Percentiles rank a stretch among this genome's conserved stretches.
Conservation (phyloP, 345 rosid genomes). For the Jatropha curcas region DNA sequence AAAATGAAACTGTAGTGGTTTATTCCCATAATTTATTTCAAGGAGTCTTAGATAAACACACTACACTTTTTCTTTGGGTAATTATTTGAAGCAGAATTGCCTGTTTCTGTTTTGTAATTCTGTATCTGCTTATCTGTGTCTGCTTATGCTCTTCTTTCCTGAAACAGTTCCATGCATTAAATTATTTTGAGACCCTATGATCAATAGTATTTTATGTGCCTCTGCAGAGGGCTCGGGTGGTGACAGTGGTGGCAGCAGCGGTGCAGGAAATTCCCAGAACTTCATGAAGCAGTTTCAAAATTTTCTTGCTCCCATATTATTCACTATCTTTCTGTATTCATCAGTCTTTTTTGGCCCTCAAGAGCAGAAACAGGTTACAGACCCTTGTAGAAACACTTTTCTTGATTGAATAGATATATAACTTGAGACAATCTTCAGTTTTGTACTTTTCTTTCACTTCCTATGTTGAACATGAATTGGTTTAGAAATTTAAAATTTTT, state of each 20-base stretch:
- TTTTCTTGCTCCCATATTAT: constrained; percentile 20
- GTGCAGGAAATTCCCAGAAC: constrained; percentile 30
- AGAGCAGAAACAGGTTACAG: constrained; percentile 40
- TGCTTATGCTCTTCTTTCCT: neutral
- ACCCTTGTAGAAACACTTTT: constrained; percentile 5
- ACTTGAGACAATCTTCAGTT: too few relatives aligned
- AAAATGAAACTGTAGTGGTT: too few relatives aligned
- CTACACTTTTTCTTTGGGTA: neutral
- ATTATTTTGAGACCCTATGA: neutral
- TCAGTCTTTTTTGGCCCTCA: constrained; percentile 12
- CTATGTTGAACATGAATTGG: neutral
- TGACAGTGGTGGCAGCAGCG: constrained; percentile 35
- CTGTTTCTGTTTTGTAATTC: neutral
- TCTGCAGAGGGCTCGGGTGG: constrained; percentile 37
- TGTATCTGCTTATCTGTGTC: too few relatives aligned
- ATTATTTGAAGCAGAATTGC: neutral
- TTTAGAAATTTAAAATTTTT: neutral
- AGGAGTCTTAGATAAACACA: neutral
- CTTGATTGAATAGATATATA: neutral
- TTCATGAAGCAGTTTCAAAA: constrained; percentile 24
- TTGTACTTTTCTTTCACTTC: too few relatives aligned
- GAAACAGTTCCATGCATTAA: neutral
- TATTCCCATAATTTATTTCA: neutral
- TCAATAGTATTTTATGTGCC: constrained; percentile 4
- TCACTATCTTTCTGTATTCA: constrained; percentile 23